A percentile compares a stretch with the other conserved stretches of the same genome.
These are phyloP conservation scores for Botrytis tulipae DNA, from an alignment of 2,329 filamentous ascomycete species.

Conservation along the genomic window DNA sequence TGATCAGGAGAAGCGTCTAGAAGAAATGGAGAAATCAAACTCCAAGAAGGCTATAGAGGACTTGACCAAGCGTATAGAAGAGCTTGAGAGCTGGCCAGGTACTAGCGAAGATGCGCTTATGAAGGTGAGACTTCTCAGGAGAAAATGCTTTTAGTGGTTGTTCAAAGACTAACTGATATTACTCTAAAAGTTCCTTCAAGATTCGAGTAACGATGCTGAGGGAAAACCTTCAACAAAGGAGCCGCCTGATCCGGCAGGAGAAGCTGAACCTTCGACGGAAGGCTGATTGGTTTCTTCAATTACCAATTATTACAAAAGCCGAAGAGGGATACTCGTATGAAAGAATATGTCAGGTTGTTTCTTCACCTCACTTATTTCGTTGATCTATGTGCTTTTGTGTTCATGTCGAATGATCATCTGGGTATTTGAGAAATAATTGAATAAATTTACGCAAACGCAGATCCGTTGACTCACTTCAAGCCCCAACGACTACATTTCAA, in stretches of 20 bases:
- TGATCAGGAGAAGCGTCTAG: background rate
- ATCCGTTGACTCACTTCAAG: background rate
- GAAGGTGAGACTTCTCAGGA: background rate
- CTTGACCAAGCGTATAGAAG: background rate
- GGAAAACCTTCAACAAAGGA: background rate
- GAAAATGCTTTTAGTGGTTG: background rate
- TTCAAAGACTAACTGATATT: background rate
- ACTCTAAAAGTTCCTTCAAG: background rate
- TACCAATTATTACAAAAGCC: background rate
- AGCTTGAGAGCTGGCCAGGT: background rate
- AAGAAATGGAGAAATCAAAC: background rate
- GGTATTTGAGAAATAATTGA: background rate
- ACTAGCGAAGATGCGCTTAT: background rate
- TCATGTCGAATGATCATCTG: background rate
- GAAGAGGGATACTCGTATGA: background rate
- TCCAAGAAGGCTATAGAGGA: background rate
- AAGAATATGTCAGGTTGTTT: background rate
- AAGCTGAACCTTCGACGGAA: background rate
- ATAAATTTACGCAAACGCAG: background rate
- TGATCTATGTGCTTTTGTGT: background rate
- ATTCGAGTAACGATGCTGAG: background rate
- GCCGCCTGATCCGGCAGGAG: background rate
- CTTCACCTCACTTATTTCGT: background rate
- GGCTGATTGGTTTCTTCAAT: conserved; percentile 2
- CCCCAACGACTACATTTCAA: background rate